Percentiles rank a stretch among this genome's conserved stretches.
Evolutionary conservation across 2,329 filamentous ascomycete genomes (phyloP).

Genomic region (Aspergillus floridensis): DNA sequence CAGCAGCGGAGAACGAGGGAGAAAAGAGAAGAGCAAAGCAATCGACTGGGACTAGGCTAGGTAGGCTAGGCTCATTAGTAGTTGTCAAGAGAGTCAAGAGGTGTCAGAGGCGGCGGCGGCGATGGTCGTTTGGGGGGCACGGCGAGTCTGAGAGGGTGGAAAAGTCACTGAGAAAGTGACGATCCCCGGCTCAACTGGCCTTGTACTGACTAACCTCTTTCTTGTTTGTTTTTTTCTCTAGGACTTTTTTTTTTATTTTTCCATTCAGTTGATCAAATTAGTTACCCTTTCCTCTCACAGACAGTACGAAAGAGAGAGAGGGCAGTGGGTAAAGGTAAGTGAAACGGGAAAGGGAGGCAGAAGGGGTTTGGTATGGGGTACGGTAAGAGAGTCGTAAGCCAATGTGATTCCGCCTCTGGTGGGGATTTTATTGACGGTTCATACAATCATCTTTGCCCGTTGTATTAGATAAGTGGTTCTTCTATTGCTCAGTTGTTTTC

Average conservation of each 20-base stretch:
- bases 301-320: not conserved
- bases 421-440: not conserved
- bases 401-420: not conserved
- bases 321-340: not conserved
- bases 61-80: not conserved
- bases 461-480: not conserved
- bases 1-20: conserved; percentile 3
- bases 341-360: not conserved
- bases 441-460: not conserved
- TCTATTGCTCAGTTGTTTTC: not conserved
- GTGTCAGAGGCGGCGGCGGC: conserved; percentile 13
- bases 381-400: not conserved
- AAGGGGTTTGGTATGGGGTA: not conserved
- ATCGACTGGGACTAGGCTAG: not conserved
- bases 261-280: not conserved
- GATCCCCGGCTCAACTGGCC: conserved; percentile 10
- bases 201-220: not conserved
- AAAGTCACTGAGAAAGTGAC: conserved; percentile 6
- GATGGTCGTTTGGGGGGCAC: not conserved
- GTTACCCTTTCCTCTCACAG: not conserved
- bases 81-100: conserved; percentile 4
- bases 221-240: not conserved
- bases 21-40: not conserved
- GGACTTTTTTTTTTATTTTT: not conserved
- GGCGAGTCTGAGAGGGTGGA: not conserved